phyloP scores from a whole-genome alignment of 2,329 filamentous ascomycete genomes.

The Fusarium torulosum region DNA sequence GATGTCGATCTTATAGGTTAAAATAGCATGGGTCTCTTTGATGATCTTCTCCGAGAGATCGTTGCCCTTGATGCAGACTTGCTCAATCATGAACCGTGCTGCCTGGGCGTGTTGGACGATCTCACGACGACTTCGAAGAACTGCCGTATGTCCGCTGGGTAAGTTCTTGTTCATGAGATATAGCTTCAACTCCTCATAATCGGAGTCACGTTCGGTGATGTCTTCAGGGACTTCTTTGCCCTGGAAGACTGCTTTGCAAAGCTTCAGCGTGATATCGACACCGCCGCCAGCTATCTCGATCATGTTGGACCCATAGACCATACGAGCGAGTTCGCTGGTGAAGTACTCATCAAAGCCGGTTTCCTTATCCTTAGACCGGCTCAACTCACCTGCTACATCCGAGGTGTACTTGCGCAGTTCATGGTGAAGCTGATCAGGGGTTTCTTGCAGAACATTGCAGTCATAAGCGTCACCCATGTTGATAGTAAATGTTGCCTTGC shows the following conservation, averaged over 20 bases:
- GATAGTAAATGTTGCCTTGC: not conserved
- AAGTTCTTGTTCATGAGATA: not conserved
- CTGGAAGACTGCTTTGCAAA: conserved; percentile 10
- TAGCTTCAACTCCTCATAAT: not conserved
- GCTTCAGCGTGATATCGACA: not conserved
- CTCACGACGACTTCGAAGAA: conserved; percentile 5
- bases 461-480: not conserved
- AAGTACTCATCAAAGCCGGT: not conserved
- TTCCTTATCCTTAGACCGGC: not conserved
- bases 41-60: conserved; percentile 42
- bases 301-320: conserved; percentile 27
- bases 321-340: not conserved
- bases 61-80: conserved; percentile 11
- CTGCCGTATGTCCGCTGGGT: not conserved
- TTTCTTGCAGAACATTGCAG: not conserved
- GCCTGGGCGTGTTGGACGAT: conserved; percentile 36
- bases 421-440: not conserved
- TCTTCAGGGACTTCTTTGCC: not conserved
- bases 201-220: not conserved
- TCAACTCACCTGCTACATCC: not conserved
- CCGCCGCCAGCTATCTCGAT: conserved; percentile 16
- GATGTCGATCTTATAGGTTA: conserved; percentile 26
- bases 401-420: not conserved
- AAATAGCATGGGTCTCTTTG: conserved; percentile 41
- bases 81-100: conserved; percentile 28